Base-by-base conservation (phyloP, 805 yeast species). In the Candida sakaeoensis region DNA sequence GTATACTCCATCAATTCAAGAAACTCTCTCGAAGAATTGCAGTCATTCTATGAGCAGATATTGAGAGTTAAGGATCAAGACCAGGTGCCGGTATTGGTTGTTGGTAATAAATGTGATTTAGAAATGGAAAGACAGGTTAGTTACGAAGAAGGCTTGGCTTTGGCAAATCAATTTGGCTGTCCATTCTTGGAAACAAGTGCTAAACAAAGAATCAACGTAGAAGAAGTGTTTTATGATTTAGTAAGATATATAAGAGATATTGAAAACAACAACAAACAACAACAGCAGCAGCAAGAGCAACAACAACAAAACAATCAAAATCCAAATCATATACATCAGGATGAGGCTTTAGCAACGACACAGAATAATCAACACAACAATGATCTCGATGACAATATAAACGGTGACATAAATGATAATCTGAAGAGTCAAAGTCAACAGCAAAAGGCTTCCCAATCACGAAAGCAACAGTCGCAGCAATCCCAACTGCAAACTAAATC, bases 111-210 rank as follows among this genome's bases (percentile, higher is more conserved):
- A 58, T 70, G 79, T 40, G 96, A 87, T 63, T 65, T 84, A 50
- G 90, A 82, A 50, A 75, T 74, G 35, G 84, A 80, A 51, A 74
- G 95, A 58, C 87, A 83, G 54, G 91, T 85, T 4, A 71, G 82
- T 29, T 74, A 62, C 49, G 84, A 78, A 50, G 87, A 81, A 54
- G 89, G 85, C 21, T 43, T 58, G 51, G 45, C 57, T 15, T 67
- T 87, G 43, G 95, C 95, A 22, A 70, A 73, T 41, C 73, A 76
- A 47, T 77, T 86, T 54, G 71, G 74, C 45, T 76, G 85, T 50
- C 79, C 83, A 46, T 93, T 90, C 58, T 74, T 90, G 51, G 99
- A 93, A 64, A 87, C 98, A 1, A 80, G 91, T 29, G 98, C 98
- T 17, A 93, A 93, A 61, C 86, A 84, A 53, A 82, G 95, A 44